Base-by-base conservation (phyloP, 306 rosid species). In the Castanea mollissima region DNA sequence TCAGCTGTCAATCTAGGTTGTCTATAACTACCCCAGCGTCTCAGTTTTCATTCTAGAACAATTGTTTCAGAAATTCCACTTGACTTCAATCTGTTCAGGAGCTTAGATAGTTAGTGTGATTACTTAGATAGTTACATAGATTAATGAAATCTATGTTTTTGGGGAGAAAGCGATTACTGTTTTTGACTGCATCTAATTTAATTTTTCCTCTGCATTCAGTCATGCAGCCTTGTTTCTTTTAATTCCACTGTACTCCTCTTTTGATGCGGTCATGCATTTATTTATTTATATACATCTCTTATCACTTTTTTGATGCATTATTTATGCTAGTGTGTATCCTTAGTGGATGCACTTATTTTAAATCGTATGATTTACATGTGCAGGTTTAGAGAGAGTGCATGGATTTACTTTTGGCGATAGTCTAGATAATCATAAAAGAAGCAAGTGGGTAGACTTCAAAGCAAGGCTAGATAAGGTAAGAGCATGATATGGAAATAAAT, bases 321-420 rank as follows among this genome's bases (percentile, higher is more conserved):
- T 7, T 34, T 4, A 62, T 62, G 68, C 38, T 11, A 16, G 31
- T 58, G 23, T 58, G 16, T 34, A 32, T 32, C 57, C 71, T 77
- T 55, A 31, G 27, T 14, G 29, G 41, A 5, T 80, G 79, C 51
- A 59, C 76, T 80, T 38, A 29, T 63, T 58, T 78, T 79, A 7
- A 73, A 74, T 60, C 49, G 14, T 57, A 14, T 67, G 55, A 84
- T 78, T 59, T 80, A 73, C 55, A 29, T 58, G 41, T 80, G 79
- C 93, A 95, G 98, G 94, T 74, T 92, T 95, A 55, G 97, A 87
- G 85, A 90, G 92, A 83, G 91, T 95, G 71, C 99, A 93, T 59
- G 99, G 99, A 44, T 95, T 90, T 87, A 86, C 93, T 58, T 90
- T 91, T 41, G 98, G 99, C 67, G 99, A 95, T 70, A 91, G 98